These are phyloP conservation scores for Boletus tylopilopsis DNA, from an alignment of 768 basidiomycete genomes.

Conservation along the genomic window DNA sequence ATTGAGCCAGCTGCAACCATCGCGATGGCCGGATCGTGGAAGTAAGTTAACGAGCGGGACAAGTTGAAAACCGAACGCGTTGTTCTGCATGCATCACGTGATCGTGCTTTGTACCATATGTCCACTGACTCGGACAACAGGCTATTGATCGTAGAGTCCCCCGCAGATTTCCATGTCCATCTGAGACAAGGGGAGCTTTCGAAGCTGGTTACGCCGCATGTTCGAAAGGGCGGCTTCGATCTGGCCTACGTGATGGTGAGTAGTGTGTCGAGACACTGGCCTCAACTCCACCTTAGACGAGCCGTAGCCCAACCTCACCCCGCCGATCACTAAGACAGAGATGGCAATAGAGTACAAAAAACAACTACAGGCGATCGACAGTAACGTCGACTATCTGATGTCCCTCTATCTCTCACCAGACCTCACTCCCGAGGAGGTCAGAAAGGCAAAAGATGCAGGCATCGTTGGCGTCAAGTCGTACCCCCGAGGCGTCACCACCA, in stretches of 20 bases:
- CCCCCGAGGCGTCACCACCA: conserved; percentile 95
- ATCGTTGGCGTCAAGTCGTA: conserved; percentile 93
- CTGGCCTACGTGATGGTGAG: conserved; percentile 96
- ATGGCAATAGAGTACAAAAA: conserved; percentile 79
- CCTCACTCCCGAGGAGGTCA: conserved; percentile 86
- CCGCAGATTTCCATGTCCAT: conserved; percentile 96
- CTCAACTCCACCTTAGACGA: conserved; percentile 9
- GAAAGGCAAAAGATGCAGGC: conserved; percentile 81
- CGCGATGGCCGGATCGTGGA: conserved; percentile 9
- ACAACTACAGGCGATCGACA: conserved; percentile 69
- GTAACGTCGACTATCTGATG: conserved; percentile 85
- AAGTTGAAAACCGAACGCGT: conserved; percentile 33
- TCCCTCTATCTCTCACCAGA: conserved; percentile 92
- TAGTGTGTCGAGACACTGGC: conserved; percentile 7
- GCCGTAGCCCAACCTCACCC: conserved; percentile 83
- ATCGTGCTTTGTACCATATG: conserved; percentile 25
- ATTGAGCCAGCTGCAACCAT: conserved; percentile 89
- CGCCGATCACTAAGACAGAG: conserved; percentile 80
- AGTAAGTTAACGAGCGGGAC: neutral
- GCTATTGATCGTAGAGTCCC: conserved; percentile 41
- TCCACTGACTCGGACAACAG: conserved; percentile 15
- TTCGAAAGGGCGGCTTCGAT: conserved; percentile 82
- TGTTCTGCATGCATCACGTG: conserved; percentile 24
- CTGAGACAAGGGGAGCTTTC: conserved; percentile 85
- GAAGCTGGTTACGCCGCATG: conserved; percentile 84